Evolutionary conservation across 768 basidiomycete species (phyloP), one percentile per base, ranked within the genome.

Genomic region (Collybia sordida): DNA sequence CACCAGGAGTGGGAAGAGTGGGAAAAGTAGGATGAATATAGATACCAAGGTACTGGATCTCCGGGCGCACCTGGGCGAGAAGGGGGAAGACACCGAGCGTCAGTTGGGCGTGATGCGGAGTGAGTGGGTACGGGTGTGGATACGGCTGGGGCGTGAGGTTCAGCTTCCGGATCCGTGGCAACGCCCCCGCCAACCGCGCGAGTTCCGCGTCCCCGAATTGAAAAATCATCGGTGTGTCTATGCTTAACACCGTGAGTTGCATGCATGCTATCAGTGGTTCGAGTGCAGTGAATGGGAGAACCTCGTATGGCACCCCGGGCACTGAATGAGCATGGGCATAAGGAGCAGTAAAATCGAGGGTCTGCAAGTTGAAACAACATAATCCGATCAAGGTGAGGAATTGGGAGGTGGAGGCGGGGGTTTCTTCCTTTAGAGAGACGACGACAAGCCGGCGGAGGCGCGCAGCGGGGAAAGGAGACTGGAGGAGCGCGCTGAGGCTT

Each of bases 211-310:
- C n/a, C n/a, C n/a, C n/a, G n/a, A n/a, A n/a, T n/a, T n/a, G n/a
- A n/a, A n/a, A n/a, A n/a, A n/a, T n/a, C n/a, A n/a, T n/a, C n/a
- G n/a, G n/a, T n/a, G n/a, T 42, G n/a, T 21, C 21, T 17, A 56
- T 23, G 8, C 31, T 35, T 34, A 56, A 46, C 19, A 19, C 17
- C 12, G 25, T 43, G 22, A 56, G 21, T n/a, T n/a, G n/a, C n/a
- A n/a, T 40, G 45, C 54, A 52, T 3, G 17, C 14, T 14, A 56
- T 17, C 1, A 56, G 44, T 22, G 54, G 51, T 24, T 49, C 40
- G 6, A 56, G 31, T 2, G 15, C 27, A 21, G 50, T 8, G 35
- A 56, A 56, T 0, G 51, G 43, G 11, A 52, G 34, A 28, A 37
- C 21, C 15, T 43, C 22, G 4, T 22, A 27, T 21, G 22, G 8